phyloP scores from a whole-genome alignment of 2,329 filamentous ascomycete genomes.

The Colletotrichum endophyticum region DNA sequence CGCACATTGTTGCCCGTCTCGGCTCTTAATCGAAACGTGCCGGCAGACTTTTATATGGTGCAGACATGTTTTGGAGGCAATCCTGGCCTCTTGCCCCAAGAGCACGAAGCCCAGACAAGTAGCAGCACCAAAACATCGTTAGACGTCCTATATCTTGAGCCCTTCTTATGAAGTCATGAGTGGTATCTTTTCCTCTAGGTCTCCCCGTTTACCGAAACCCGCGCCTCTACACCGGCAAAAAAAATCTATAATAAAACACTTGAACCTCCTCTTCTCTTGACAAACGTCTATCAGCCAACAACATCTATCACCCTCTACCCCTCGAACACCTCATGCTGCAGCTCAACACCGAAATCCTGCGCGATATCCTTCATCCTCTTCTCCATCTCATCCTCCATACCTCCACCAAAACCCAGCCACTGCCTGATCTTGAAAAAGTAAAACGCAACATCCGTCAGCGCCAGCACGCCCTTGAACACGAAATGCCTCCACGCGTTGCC shows the following conservation, averaged over 20 bases:
- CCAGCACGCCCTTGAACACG: conserved; percentile 79
- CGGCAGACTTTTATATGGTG: neutral
- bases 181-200: neutral
- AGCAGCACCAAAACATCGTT: accelerated
- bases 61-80: neutral
- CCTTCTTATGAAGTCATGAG: neutral
- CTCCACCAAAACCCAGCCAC: conserved; percentile 74
- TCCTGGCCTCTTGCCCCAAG: accelerated
- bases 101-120: neutral
- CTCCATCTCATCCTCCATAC: conserved; percentile 96
- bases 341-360: conserved; percentile 87
- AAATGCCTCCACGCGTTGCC: conserved; percentile 77
- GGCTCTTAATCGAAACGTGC: accelerated
- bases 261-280: neutral
- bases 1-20: too few relatives aligned
- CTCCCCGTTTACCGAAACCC: neutral
- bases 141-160: neutral
- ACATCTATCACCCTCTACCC: conserved; percentile 55
- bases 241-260: neutral
- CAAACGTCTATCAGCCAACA: neutral
- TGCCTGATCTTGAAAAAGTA: conserved; percentile 82
- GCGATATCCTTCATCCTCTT: conserved; percentile 85
- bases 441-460: conserved; percentile 81
- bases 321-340: conserved; percentile 88
- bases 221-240: neutral